A percentile compares a stretch with the other conserved stretches of the same genome.
phyloP scores from a whole-genome alignment of 305 asterid genomes.

The Fraxinus floribunda region DNA sequence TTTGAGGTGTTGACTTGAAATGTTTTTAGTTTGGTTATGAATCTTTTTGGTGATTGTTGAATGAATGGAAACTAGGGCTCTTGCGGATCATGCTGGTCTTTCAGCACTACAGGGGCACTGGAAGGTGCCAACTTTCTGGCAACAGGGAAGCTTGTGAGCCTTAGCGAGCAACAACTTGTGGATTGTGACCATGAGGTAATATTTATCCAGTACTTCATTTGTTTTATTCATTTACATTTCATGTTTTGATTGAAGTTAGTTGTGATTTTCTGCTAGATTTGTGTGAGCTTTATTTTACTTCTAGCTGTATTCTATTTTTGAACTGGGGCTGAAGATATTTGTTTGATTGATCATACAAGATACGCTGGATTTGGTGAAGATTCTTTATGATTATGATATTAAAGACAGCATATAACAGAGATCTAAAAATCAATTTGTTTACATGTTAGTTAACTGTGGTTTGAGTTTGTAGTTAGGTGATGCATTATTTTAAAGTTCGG shows the following conservation, averaged over 20 bases:
- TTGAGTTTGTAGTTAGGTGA: background rate
- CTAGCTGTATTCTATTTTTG: background rate
- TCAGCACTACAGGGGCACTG: constrained; percentile 36
- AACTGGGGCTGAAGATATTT: background rate
- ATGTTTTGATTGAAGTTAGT: background rate
- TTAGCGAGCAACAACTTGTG: constrained; percentile 41
- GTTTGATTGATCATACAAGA: background rate
- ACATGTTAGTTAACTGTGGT: background rate
- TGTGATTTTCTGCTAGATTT: background rate
- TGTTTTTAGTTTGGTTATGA: background rate
- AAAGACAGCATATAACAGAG: background rate
- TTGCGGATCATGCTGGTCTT: constrained; percentile 37
- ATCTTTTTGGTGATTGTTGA: background rate
- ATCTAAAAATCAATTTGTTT: background rate
- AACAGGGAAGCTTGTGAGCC: constrained; percentile 34
- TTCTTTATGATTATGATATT: background rate
- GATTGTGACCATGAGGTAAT: constrained; percentile 41
- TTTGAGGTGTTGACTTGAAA: constrained; percentile 1
- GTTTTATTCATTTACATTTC: background rate
- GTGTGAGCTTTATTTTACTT: background rate
- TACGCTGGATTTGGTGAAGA: background rate
- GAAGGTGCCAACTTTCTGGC: constrained; percentile 38
- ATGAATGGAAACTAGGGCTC: constrained; percentile 22
- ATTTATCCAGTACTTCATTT: background rate
- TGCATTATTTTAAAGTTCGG: background rate